Percentiles rank a stretch among this genome's conserved stretches.
phyloP scores from a whole-genome alignment of 371 early-diverging fungal genomes.

The Lichtheimia ramosa region DNA sequence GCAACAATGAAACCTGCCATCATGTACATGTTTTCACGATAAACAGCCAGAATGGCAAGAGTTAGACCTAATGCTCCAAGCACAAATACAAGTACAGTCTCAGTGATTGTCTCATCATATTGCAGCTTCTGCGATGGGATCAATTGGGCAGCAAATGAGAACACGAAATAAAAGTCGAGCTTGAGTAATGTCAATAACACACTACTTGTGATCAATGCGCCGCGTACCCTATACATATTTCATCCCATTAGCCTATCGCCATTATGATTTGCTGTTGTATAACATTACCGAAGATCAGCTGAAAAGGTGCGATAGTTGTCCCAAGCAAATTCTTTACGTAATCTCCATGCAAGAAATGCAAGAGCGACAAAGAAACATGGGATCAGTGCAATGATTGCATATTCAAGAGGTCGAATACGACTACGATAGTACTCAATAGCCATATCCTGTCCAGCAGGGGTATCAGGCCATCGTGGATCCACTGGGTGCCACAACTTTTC shows the following conservation, averaged over 20 bases:
- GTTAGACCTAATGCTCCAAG: constrained; percentile 30
- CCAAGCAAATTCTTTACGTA: constrained; percentile 53
- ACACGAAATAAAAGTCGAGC: constrained; percentile 48
- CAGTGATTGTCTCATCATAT: constrained; percentile 32
- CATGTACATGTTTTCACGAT: constrained; percentile 35
- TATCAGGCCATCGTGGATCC: constrained; percentile 26
- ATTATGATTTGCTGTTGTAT: neutral
- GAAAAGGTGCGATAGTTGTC: constrained; percentile 52
- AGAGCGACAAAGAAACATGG: constrained; percentile 39
- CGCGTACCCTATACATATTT: constrained; percentile 25
- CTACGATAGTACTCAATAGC: constrained; percentile 32
- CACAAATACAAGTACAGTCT: constrained; percentile 42
- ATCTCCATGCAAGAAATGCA: constrained; percentile 36
- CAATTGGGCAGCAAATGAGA: constrained; percentile 48
- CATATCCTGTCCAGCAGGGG: constrained; percentile 18
- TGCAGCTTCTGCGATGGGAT: constrained; percentile 41
- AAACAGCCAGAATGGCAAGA: constrained; percentile 31
- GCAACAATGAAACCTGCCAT: constrained; percentile 23
- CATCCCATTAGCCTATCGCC: neutral
- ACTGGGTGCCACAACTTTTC: constrained; percentile 20
- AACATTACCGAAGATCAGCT: constrained; percentile 41
- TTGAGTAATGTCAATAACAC: constrained; percentile 39
- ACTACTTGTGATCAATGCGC: constrained; percentile 37
- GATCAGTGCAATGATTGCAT: constrained; percentile 49
- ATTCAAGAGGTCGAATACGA: constrained; percentile 45